Evolutionary conservation across 2,329 filamentous ascomycete genomes (phyloP), one percentile per base, ranked within the genome.

Genomic region (Cercospora nicotianae): DNA sequence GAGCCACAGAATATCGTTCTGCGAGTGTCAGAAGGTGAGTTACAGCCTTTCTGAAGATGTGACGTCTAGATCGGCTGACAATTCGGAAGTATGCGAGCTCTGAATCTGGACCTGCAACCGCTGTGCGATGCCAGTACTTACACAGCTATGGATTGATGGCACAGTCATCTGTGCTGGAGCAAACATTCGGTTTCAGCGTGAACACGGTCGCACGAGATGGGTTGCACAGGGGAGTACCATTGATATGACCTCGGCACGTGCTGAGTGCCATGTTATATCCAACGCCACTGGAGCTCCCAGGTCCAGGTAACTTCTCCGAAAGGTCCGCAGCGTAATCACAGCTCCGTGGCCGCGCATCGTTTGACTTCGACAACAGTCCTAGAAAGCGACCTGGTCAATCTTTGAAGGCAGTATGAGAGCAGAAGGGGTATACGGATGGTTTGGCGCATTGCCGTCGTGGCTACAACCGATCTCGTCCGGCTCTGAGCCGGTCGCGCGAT

Each of bases 41-140:
- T 12, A 48, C 18, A 20, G 18, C 20, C 45, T 48, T 23, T 48
- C 12, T 20, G 9, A 10, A 48, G n/a, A 48, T 20, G 12, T 10
- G 18, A 74, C 31, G 68, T 69, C 20, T 65, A 74, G 16, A 71
- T 66, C 59, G 64, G 23, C 18, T 66, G 70, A 28, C 71, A 67
- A 16, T 58, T 75, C 12, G 59, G 60, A 30, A 57, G 53, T 31
- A 12, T 10, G 28, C 53, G 28, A 57, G 53, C 23, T 18, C 26
- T 57, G 10, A 20, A 57, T 8, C 53, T 5, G 16, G 23, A 28
- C n/a, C n/a, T 57, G 16, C 23, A 18, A 3, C 53, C 23, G 28
- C 23, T 57, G 53, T 57, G 53, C 53, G 53, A 57, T 57, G 16
- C 53, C 23, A 28, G 26, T 31, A 30, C 16, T 31, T 26, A 16